A percentile compares a stretch with the other conserved stretches of the same genome.
phyloP scores from a whole-genome alignment of 192 early-diverging fungal species.

The Mortierella hygrophila region DNA sequence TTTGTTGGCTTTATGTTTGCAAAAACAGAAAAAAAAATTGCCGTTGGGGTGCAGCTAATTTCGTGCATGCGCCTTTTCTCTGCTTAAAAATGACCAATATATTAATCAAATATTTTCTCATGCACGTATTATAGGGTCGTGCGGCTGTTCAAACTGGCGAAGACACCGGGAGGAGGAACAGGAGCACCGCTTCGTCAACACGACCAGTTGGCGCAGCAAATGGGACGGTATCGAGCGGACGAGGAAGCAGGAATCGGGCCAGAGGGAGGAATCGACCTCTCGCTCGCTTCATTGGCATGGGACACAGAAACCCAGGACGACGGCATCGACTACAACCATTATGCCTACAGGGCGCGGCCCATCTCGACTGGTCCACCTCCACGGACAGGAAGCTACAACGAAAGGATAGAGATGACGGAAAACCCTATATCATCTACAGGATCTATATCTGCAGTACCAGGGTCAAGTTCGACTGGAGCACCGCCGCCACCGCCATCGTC shows the following conservation, averaged over 20 bases:
- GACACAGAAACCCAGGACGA: conserved; percentile 53
- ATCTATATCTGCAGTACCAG: not conserved
- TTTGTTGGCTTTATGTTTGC: not conserved
- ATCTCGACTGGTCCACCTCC: conserved; percentile 23
- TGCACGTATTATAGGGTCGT: conserved; percentile 24
- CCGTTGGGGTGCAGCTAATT: not conserved
- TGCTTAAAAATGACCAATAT: not conserved
- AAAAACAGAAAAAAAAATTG: not conserved
- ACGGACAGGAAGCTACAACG: not conserved
- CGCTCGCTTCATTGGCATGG: conserved; percentile 36
- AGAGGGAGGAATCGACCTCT: conserved; percentile 42
- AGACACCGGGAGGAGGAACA: conserved; percentile 26
- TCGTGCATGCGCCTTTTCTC: not conserved
- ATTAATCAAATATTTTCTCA: not conserved
- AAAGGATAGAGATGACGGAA: conserved; percentile 51
- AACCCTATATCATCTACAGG: conserved; percentile 10
- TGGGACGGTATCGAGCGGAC: conserved; percentile 21
- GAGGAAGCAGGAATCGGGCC: conserved; percentile 9
- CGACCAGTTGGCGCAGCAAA: conserved; percentile 37
- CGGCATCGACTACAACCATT: conserved; percentile 44
- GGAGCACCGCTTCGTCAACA: conserved; percentile 32
- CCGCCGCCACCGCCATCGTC: not conserved
- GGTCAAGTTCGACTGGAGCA: not conserved
- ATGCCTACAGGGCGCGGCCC: conserved; percentile 44
- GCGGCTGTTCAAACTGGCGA: conserved; percentile 38